A percentile compares a stretch with the other conserved stretches of the same genome.
phyloP scores from a whole-genome alignment of 2,329 filamentous ascomycete species.

The Paracoccidioides brasiliensis region DNA sequence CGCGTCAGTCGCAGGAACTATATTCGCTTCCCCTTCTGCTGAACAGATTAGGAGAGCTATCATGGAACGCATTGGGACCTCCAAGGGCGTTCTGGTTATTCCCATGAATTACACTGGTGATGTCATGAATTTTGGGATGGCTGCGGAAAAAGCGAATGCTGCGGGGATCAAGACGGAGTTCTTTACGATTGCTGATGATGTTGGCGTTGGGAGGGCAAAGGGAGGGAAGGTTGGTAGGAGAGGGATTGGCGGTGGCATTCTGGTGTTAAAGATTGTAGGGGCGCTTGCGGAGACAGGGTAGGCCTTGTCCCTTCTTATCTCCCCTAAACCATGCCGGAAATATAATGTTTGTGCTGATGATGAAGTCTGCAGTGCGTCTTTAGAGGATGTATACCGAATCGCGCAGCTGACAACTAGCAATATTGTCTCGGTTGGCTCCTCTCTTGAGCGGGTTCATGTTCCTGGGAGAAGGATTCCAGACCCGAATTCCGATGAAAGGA shows the following conservation, averaged over 20 bases:
- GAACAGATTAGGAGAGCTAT: conserved; percentile 73
- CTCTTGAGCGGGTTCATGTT: conserved; percentile 83
- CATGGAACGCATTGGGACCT: conserved; percentile 55
- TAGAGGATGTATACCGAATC: conserved; percentile 60
- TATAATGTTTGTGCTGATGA: neutral
- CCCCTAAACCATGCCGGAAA: neutral
- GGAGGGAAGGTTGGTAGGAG: conserved; percentile 85
- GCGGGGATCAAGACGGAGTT: conserved; percentile 68
- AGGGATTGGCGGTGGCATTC: conserved; percentile 80
- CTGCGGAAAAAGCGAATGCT: conserved; percentile 79
- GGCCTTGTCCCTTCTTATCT: conserved; percentile 11
- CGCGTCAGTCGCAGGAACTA: conserved; percentile 73
- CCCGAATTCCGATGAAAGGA: conserved; percentile 40
- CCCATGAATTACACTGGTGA: conserved; percentile 94
- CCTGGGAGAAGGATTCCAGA: conserved; percentile 55
- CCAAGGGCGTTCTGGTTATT: conserved; percentile 69
- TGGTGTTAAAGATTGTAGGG: conserved; percentile 83
- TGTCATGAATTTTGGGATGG: conserved; percentile 86
- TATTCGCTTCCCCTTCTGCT: conserved; percentile 69
- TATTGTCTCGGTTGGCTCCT: conserved; percentile 72
- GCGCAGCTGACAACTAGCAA: conserved; percentile 62
- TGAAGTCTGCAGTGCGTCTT: conserved; percentile 27
- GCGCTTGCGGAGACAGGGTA: conserved; percentile 63
- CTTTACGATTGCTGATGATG: conserved; percentile 85
- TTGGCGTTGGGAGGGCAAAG: conserved; percentile 67